Conservation (phyloP, 139 green algal genomes). For the Chlorella ohadii region DNA sequence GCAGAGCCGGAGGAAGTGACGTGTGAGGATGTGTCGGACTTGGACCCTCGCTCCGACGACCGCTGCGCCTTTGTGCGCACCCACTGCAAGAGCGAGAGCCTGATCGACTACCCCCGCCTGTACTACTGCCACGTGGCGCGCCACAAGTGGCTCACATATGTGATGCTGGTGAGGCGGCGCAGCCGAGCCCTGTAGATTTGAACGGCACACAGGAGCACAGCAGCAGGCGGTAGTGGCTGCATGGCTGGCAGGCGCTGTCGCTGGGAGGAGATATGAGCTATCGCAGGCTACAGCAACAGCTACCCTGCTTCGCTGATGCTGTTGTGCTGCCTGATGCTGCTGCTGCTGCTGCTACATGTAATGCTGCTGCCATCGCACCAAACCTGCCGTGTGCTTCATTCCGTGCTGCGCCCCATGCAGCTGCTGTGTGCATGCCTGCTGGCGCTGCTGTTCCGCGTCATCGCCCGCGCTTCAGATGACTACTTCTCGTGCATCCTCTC, state of each 20-base stretch:
- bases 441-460: conserved; percentile 77
- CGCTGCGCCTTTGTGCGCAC: conserved; percentile 39
- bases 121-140: conserved; percentile 59
- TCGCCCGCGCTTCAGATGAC: conserved; percentile 84
- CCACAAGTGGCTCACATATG: not conserved
- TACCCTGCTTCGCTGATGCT: too few species aligned
- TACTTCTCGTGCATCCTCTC: conserved; percentile 88
- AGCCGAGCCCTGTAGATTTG: too few species aligned
- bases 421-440: conserved; percentile 29
- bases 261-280: too few species aligned
- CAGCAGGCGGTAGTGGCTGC: too few species aligned
- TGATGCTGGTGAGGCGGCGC: not conserved
- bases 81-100: conserved; percentile 37
- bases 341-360: too few species aligned
- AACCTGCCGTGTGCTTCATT: too few species aligned
- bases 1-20: not conserved
- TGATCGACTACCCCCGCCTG: conserved; percentile 48
- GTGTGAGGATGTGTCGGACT: not conserved
- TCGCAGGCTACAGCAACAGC: too few species aligned
- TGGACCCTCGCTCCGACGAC: conserved; percentile 2
- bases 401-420: not conserved
- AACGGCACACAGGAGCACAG: too few species aligned
- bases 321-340: too few species aligned
- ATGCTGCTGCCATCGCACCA: too few species aligned
- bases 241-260: too few species aligned